Percentiles rank a stretch among this genome's conserved stretches.
These are phyloP conservation scores for Stachybotrys chartarum DNA, from an alignment of 2,329 filamentous ascomycete species.

Conservation along the genomic window DNA sequence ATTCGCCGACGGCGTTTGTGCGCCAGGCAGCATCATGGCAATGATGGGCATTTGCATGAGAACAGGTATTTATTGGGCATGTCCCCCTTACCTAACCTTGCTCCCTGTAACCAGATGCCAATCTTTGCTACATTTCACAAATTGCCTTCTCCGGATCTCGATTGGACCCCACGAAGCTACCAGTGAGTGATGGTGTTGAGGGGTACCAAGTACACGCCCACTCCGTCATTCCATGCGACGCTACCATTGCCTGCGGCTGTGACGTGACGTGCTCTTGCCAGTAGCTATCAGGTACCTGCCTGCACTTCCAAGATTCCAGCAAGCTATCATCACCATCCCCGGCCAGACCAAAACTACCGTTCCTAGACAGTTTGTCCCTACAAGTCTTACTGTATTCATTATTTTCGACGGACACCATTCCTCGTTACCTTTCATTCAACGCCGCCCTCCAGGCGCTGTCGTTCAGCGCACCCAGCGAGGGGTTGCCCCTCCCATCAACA, in stretches of 20 bases:
- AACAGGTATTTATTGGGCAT: too few relatives aligned
- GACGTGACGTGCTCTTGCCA: not conserved
- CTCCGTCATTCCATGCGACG: not conserved
- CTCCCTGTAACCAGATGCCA: too few relatives aligned
- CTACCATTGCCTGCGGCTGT: not conserved
- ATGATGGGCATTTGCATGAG: too few relatives aligned
- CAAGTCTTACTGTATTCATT: too few relatives aligned
- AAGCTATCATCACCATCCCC: not conserved
- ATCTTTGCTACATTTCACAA: too few relatives aligned
- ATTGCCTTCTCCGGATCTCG: not conserved
- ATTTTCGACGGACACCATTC: too few relatives aligned
- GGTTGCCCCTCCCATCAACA: slow-evolving; percentile 3
- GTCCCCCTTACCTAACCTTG: too few relatives aligned
- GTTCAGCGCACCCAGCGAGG: not conserved
- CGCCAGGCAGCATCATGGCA: not conserved
- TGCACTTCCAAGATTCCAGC: not conserved
- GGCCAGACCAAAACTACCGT: not conserved
- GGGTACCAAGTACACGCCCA: not conserved
- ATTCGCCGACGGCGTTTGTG: not conserved
- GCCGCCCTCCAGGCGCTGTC: too few relatives aligned
- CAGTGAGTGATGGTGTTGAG: not conserved
- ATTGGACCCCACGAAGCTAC: not conserved
- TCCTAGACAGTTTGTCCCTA: too few relatives aligned
- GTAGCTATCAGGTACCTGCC: not conserved
- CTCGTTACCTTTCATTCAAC: too few relatives aligned